These are phyloP conservation scores for Setaria viridis DNA, from an alignment of 202 grass and related monocot genomes.

Conservation along the genomic window DNA sequence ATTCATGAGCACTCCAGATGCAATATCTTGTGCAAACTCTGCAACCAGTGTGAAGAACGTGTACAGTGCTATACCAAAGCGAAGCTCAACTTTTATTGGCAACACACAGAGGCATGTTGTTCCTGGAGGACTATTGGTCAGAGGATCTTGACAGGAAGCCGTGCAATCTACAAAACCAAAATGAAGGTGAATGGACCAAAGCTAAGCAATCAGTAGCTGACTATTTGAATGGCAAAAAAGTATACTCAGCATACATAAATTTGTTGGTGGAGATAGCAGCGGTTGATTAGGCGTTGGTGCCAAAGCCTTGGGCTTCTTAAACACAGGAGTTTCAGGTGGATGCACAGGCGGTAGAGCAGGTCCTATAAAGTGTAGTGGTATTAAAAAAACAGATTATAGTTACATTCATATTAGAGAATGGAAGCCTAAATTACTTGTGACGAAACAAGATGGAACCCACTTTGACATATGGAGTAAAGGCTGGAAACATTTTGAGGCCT, in stretches of 20 bases:
- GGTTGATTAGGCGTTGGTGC: constrained; percentile 56
- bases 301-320: constrained; percentile 52
- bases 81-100: constrained; percentile 92
- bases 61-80: constrained; percentile 75
- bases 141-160: constrained; percentile 66
- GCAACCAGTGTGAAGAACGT: constrained; percentile 88
- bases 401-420: constrained; percentile 11
- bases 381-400: constrained; percentile 1
- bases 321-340: constrained; percentile 49
- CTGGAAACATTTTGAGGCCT: constrained; percentile 41
- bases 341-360: constrained; percentile 44
- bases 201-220: constrained; percentile 23
- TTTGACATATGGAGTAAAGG: constrained; percentile 44
- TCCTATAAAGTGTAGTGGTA: constrained; percentile 60
- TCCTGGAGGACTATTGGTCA: constrained; percentile 84
- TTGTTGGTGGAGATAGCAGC: constrained; percentile 66
- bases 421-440: constrained; percentile 26
- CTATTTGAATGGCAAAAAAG: constrained; percentile 29
- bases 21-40: constrained; percentile 82
- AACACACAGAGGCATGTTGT: constrained; percentile 76
- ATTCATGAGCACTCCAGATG: constrained; percentile 79
- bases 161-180: constrained; percentile 73
- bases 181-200: constrained; percentile 31
- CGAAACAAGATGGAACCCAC: constrained; percentile 34
- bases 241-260: constrained; percentile 65